Evolutionary conservation across 768 basidiomycete genomes (phyloP), one percentile per base, ranked within the genome.

Genomic region (Wakefieldia striispora): DNA sequence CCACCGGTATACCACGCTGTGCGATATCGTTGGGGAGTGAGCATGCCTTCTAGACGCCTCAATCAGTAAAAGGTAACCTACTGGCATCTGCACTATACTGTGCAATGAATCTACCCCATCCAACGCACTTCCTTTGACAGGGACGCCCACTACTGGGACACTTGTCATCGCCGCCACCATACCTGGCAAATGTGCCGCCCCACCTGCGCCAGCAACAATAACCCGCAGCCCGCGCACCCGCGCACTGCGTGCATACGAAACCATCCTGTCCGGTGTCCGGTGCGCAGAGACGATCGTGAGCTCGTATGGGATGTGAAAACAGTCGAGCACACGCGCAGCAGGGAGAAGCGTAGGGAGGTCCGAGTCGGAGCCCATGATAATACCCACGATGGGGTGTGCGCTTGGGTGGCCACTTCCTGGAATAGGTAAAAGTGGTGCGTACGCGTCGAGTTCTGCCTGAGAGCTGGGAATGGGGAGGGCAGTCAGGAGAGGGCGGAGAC

Each of bases 331-430:
- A 38, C 77, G 82, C 0, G 95, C 88, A 14, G 90, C 91, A 6
- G 93, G 87, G 14, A 90, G 77, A 87, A 99, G 94, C 17, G 86
- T 83, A 0, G 92, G 90, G n/a, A 99, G 73, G 66, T 99, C 97
- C 13, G 95, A 97, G 70, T 98, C 95, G 10, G 93, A 95, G 16
- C 97, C 97, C 97, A 98, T 99, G 66, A 99, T 94, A 51, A 99
- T 79, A 1, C 90, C 88, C 0, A 97, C 90, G 11, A 97, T 76
- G 6, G 95, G 94, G 43, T 81, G 74, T 0, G 70, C 64, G 61
- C 85, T 79, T 7, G 91, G 80, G 63, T 79, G 75, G 2, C 81
- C 80, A 16, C 75, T 72, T 2, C 75, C 72, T 1, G 76, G 71
- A 3, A 59, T 47, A 1, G 76, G 74, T 1, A 73, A 59, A 0